A percentile compares a stretch with the other conserved stretches of the same genome.
These are phyloP conservation scores for Candida sojae DNA, from an alignment of 1,139 yeast species.

Conservation along the genomic window DNA sequence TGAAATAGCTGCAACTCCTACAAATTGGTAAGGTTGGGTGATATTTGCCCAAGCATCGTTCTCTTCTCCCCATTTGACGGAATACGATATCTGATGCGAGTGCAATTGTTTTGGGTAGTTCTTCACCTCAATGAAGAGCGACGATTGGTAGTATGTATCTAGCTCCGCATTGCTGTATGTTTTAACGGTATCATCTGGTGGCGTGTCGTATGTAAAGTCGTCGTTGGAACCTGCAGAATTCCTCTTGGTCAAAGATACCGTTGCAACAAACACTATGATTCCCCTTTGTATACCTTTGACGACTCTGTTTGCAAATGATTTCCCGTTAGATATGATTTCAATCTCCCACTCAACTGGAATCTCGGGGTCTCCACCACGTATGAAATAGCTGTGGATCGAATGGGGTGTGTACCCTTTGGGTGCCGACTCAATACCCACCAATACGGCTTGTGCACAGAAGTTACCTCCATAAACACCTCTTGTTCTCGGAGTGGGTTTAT, in stretches of 20 bases:
- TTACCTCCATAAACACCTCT: conserved; percentile 48
- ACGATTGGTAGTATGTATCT: neutral
- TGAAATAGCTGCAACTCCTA: conserved; percentile 60
- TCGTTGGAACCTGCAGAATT: conserved; percentile 23
- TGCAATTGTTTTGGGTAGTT: conserved; percentile 7
- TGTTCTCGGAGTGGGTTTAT: conserved; percentile 30
- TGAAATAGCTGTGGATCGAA: conserved; percentile 43
- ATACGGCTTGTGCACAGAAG: conserved; percentile 41
- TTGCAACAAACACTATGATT: conserved; percentile 31
- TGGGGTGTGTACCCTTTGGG: conserved; percentile 40
- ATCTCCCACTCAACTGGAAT: conserved; percentile 31
- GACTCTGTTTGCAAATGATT: conserved; percentile 34
- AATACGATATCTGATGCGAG: conserved; percentile 26
- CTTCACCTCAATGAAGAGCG: conserved; percentile 4
- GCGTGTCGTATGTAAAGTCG: conserved; percentile 38
- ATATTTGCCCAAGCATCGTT: conserved; percentile 25
- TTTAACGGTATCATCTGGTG: conserved; percentile 31
- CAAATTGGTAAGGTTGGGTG: conserved; percentile 42
- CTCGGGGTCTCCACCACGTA: conserved; percentile 37
- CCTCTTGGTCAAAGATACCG: conserved; percentile 34
- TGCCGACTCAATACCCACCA: conserved; percentile 37
- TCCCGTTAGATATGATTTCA: conserved; percentile 33
- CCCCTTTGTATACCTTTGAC: conserved; percentile 32
- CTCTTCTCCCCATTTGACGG: conserved; percentile 27
- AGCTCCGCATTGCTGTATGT: neutral